phyloP scores from a whole-genome alignment of 805 yeast genomes.

The Saturnispora sekii region DNA sequence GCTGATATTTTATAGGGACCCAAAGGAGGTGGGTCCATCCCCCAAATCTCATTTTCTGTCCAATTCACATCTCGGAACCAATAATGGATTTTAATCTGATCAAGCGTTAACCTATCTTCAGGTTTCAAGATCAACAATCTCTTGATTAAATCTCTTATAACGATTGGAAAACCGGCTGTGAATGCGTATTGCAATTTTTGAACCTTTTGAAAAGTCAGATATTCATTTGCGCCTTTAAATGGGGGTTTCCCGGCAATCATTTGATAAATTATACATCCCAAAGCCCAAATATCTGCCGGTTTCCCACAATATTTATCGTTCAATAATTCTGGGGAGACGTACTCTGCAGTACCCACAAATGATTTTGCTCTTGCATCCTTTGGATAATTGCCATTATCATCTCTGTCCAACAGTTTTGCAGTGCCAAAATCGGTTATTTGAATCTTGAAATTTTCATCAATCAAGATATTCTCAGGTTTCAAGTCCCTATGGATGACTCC shows the following conservation, averaged over 20 bases:
- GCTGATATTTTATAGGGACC: constrained; percentile 70
- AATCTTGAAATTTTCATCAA: constrained; percentile 50
- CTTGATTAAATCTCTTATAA: constrained; percentile 64
- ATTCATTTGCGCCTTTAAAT: constrained; percentile 75
- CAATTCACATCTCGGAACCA: constrained; percentile 53
- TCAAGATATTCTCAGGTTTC: constrained; percentile 71
- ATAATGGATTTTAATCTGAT: constrained; percentile 50
- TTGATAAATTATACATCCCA: constrained; percentile 50
- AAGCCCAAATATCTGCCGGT: constrained; percentile 53
- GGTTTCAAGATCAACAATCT: constrained; percentile 58
- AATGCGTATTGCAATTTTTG: constrained; percentile 74
- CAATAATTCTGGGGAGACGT: constrained; percentile 71
- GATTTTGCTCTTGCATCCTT: constrained; percentile 62
- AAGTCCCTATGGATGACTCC: constrained; percentile 78
- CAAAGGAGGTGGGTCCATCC: constrained; percentile 46
- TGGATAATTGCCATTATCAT: constrained; percentile 47
- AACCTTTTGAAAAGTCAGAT: constrained; percentile 71
- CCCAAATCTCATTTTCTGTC: constrained; percentile 51
- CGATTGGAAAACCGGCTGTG: constrained; percentile 74
- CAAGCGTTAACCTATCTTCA: constrained; percentile 47
- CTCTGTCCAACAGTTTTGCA: constrained; percentile 57
- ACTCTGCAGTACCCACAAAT: constrained; percentile 81
- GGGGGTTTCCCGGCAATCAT: constrained; percentile 68
- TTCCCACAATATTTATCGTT: constrained; percentile 62
- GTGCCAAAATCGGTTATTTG: constrained; percentile 82